Conservation (phyloP, 2,329 filamentous ascomycete genomes). For the Fusarium piperis region DNA sequence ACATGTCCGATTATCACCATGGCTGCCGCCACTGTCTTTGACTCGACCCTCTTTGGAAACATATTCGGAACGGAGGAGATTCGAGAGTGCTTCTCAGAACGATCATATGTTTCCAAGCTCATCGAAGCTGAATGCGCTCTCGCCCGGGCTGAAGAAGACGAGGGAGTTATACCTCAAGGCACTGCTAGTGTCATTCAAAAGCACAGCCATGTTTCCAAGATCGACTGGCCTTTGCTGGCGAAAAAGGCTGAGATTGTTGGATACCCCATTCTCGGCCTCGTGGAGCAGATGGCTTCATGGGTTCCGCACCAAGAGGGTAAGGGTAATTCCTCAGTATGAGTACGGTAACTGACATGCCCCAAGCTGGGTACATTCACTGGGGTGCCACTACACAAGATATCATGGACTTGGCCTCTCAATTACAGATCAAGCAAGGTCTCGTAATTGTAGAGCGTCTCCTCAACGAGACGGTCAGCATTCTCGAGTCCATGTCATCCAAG, state of each 20-base stretch:
- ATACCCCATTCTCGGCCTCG: constrained; percentile 62
- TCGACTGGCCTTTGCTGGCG: constrained; percentile 49
- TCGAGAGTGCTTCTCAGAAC: constrained; percentile 60
- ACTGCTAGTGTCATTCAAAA: constrained; percentile 51
- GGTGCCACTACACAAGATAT: constrained; percentile 69
- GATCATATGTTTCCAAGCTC: constrained; percentile 58
- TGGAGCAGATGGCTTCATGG: constrained; percentile 51
- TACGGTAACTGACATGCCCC: neutral
- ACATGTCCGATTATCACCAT: neutral
- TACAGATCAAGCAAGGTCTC: constrained; percentile 63
- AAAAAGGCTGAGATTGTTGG: constrained; percentile 60
- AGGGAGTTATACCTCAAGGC: constrained; percentile 56
- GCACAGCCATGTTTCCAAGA: constrained; percentile 40
- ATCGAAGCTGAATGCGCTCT: constrained; percentile 63
- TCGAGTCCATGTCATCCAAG: constrained; percentile 55
- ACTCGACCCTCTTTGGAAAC: constrained; percentile 62
- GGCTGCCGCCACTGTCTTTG: constrained; percentile 46
- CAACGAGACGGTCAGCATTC: constrained; percentile 52
- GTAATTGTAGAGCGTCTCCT: constrained; percentile 58
- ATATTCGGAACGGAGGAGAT: constrained; percentile 64
- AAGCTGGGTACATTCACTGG: constrained; percentile 62
- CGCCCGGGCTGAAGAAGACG: constrained; percentile 59
- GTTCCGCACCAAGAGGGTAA: constrained; percentile 18
- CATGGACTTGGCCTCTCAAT: constrained; percentile 64
- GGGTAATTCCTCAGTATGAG: constrained; percentile 32